Base-by-base conservation (phyloP, 2,329 filamentous ascomycete genomes). In the Colletotrichum eremochloae region DNA sequence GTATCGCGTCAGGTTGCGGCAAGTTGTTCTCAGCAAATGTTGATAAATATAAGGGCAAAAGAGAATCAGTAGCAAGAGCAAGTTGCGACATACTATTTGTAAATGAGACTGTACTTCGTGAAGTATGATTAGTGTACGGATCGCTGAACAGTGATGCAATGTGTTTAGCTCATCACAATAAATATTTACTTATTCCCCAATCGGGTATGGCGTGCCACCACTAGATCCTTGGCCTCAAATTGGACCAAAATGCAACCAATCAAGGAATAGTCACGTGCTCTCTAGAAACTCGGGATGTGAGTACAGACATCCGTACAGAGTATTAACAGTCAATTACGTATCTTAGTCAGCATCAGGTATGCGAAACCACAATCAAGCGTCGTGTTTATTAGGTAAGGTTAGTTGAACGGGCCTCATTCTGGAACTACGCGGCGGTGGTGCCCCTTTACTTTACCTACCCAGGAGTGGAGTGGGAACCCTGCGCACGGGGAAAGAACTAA, bases 171-270 rank as follows among this genome's bases (percentile, higher is more conserved):
- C 42, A 46, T 29, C 36, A 50, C 33, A 57, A 12, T 38, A 12
- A 8, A 20, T 70, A 55, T 66, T 70, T 70, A 70, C 67, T 55
- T 66, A 36, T 18, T 66, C n/a, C 55, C 55, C 24, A 60, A 66
- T 61, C 44, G 18, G 67, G 67, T 48, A 69, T 60, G n/a, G 62
- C 42, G 20, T 46, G 9, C 24, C 18, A 15, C 12, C 29, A 38
- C 14, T 36, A 29, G 9, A 15, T 38, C 24, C 18, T 5, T 38
- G 12, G 24, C 29, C 38, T 38, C n/a, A n/a, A 33, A 64, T 57
- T 40, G 50, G 38, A 11, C 44, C 3, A 5, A 29, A 5, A 29
- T 29, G 9, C 38, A 29, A 24, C n/a, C 56, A 58, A 29, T 58
- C 56, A 42, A 29, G 8, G 29, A 1, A 29, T 1, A 14, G 50